Base-by-base conservation (phyloP, 306 rosid species). In the Psophocarpus tetragonolobus region DNA sequence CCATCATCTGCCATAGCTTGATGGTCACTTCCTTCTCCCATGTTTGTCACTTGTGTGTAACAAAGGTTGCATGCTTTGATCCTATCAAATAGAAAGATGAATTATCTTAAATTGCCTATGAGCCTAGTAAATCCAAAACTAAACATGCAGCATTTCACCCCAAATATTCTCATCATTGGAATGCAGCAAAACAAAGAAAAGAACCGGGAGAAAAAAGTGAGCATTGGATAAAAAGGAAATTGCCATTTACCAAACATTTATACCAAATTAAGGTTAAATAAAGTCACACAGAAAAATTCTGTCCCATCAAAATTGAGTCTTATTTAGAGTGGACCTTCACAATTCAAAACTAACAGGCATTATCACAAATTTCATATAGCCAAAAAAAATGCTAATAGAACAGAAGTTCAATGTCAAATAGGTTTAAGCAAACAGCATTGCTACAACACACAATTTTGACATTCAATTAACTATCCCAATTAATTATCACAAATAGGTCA, bases 1-100 rank as follows among this genome's bases (percentile, higher is more conserved):
- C 74, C 86, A 32, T 80, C 81, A 77, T 90, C 84, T 21, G 83
- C 85, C 68, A 62, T 77, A 53, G 83, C 83, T 68, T 68, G 90
- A 72, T 79, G 89, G 62, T 84, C 86, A 85, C 87, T 83, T 51
- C 90, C 91, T 77, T 85, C 88, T 68, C 86, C 89, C 66, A 87
- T 84, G 73, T 78, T 87, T 51, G 88, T 84, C 78, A 89, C 91
- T 72, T 89, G 27, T 58, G 66, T 36, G 61, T 50, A 45, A 53
- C 74, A 57, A 73, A 23, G 64, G 62, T 81, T 72, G 56, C 81
- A 73, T 62, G 39, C 71, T 80, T 77, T 50, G 45, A 74, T 61
- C 76, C 77, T 71, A 56, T 73, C 54, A 60, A 68, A 50, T 13
- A 36, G 71, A 64, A 68, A 35, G 72, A 29, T 27, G 74, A 30